phyloP scores from a whole-genome alignment of 2,329 filamentous ascomycete species.

The Fusarium sp. region DNA sequence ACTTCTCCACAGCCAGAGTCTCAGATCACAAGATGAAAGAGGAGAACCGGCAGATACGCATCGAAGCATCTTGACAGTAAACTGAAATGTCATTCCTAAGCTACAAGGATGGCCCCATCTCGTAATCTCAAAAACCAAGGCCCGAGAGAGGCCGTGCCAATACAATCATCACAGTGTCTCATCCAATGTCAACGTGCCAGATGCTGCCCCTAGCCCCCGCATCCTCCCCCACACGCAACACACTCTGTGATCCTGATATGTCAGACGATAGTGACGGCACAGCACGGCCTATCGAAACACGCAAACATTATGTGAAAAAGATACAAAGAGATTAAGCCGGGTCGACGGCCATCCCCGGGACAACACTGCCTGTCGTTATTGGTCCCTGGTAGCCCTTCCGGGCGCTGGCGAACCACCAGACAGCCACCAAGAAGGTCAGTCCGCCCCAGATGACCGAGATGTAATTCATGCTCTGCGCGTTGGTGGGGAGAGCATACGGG shows the following conservation, averaged over 20 bases:
- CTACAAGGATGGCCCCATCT: conserved; percentile 1
- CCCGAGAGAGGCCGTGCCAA: not conserved
- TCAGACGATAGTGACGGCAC: conserved; percentile 8
- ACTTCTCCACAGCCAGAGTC: not conserved
- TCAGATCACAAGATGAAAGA: not conserved
- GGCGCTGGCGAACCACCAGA: conserved; percentile 60
- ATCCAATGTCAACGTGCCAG: conserved; percentile 1
- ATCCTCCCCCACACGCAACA: not conserved
- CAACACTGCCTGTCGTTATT: conserved; percentile 40
- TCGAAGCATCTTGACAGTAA: not conserved
- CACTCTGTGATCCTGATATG: not conserved
- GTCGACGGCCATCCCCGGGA: conserved; percentile 38
- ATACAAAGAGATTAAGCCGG: conserved; percentile 30
- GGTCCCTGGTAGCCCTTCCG: conserved; percentile 47
- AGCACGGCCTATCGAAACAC: not conserved
- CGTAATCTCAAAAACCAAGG: conserved; percentile 2
- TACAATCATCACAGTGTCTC: not conserved
- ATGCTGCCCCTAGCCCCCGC: conserved; percentile 2
- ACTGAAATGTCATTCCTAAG: not conserved
- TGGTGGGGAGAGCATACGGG: conserved; percentile 63
- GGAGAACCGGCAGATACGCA: not conserved
- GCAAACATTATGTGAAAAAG: not conserved
- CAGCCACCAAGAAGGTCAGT: conserved; percentile 55
- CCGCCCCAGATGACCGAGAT: conserved; percentile 62
- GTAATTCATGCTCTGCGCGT: conserved; percentile 69